Percentiles rank a stretch among this genome's conserved stretches.
Conservation (phyloP, 148 eudicot genomes). For the Oxyria digyna region DNA sequence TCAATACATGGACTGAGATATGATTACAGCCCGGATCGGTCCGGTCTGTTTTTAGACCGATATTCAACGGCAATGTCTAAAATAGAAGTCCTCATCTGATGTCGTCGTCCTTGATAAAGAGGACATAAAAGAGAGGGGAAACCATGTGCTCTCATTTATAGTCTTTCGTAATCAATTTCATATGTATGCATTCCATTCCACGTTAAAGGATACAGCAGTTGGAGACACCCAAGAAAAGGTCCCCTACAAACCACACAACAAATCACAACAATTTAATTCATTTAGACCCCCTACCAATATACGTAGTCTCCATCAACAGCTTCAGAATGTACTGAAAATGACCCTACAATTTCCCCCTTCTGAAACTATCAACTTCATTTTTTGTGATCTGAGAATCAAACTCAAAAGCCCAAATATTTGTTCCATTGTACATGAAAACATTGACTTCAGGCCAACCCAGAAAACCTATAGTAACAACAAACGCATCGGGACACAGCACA, state of each 20-base stretch:
- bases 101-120: not conserved
- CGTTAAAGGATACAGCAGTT: not conserved
- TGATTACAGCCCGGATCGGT: not conserved
- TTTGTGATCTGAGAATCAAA: not conserved
- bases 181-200: not conserved
- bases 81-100: not conserved
- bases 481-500: slow-evolving; percentile 11
- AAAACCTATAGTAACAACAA: slow-evolving; percentile 4
- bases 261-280: slow-evolving; percentile 1
- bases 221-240: not conserved
- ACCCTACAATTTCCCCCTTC: not conserved
- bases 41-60: too few species aligned
- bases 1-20: not conserved
- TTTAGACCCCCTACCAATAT: not conserved
- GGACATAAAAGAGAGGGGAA: not conserved
- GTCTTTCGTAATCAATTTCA: not conserved
- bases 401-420: not conserved
- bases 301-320: not conserved
- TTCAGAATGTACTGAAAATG: slow-evolving; percentile 5
- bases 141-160: slow-evolving; percentile 2
- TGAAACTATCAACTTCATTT: not conserved
- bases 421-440: slow-evolving; percentile 6
- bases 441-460: slow-evolving; percentile 7
- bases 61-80: too few species aligned
- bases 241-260: not conserved